Conservation (phyloP, 305 asterid species). For the Andrographis paniculata region DNA sequence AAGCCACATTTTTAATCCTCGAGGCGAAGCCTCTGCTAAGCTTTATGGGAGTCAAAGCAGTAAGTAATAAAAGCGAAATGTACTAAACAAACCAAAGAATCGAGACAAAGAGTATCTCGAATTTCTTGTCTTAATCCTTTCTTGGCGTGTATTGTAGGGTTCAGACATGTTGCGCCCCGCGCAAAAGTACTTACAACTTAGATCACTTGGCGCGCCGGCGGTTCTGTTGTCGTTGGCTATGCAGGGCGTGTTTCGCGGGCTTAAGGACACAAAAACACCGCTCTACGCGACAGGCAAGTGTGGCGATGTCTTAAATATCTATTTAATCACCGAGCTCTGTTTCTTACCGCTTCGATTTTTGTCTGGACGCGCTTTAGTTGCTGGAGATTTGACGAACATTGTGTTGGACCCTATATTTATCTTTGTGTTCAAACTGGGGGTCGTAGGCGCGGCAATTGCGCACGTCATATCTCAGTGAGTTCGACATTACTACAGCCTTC, state of each 20-base stretch:
- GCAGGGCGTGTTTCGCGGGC: constrained; percentile 57
- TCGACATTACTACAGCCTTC: not conserved
- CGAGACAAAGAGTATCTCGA: not conserved
- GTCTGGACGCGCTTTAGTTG: constrained; percentile 27
- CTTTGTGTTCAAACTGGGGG: constrained; percentile 38
- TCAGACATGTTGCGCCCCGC: constrained; percentile 53
- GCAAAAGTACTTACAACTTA: constrained; percentile 34
- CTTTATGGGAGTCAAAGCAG: constrained; percentile 37
- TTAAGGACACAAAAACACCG: constrained; percentile 55
- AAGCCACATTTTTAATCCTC: constrained; percentile 26
- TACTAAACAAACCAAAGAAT: not conserved
- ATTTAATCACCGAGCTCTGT: not conserved
- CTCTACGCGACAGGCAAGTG: constrained; percentile 40
- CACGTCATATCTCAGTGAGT: constrained; percentile 53
- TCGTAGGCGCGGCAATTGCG: constrained; percentile 58
- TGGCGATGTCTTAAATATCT: not conserved
- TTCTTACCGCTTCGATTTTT: not conserved
- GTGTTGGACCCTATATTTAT: constrained; percentile 43
- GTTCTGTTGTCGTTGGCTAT: constrained; percentile 55
- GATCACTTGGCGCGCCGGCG: constrained; percentile 63
- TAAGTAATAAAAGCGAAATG: constrained; percentile 12
- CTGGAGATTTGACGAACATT: constrained; percentile 44
- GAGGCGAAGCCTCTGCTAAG: constrained; percentile 30
- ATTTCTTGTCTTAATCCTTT: not conserved
- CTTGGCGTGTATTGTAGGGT: constrained; percentile 18